These are phyloP conservation scores for Rachicladosporium sp. DNA, from an alignment of 2,329 filamentous ascomycete genomes.

Conservation along the genomic window DNA sequence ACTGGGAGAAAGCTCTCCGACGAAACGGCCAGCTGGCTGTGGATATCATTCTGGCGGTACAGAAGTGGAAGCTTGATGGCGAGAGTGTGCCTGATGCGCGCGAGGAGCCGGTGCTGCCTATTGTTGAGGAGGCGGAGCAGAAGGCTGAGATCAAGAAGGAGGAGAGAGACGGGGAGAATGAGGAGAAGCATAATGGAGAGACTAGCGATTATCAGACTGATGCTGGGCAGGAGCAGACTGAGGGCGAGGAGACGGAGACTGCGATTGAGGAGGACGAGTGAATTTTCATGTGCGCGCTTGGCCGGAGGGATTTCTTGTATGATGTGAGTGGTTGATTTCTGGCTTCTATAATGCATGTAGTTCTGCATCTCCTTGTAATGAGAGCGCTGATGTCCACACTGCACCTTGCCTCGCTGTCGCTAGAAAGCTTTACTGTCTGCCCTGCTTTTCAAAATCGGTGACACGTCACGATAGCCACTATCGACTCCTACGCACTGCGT, in stretches of 20 bases:
- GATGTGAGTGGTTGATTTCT: too few relatives aligned
- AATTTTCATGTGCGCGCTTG: background rate
- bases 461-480: too few relatives aligned
- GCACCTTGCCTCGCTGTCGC: too few relatives aligned
- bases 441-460: too few relatives aligned
- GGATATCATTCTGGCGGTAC: constrained; percentile 41
- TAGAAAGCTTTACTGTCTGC: too few relatives aligned
- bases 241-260: constrained; percentile 8
- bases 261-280: constrained; percentile 6
- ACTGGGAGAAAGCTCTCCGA: constrained; percentile 43
- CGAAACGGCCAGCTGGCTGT: constrained; percentile 45
- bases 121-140: constrained; percentile 22
- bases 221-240: constrained; percentile 7
- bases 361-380: too few relatives aligned
- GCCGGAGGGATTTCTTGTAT: too few relatives aligned
- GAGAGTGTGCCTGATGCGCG: constrained; percentile 38
- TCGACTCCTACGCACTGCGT: too few relatives aligned
- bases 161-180: constrained; percentile 14
- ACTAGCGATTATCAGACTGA: constrained; percentile 12
- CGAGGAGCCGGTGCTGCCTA: constrained; percentile 29
- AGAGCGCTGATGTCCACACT: too few relatives aligned
- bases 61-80: constrained; percentile 41
- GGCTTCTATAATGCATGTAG: too few relatives aligned
- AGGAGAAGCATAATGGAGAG: constrained; percentile 12
- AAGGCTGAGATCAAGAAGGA: constrained; percentile 25